Evolutionary conservation across 306 rosid genomes (phyloP).

Genomic region (Vicia faba): DNA sequence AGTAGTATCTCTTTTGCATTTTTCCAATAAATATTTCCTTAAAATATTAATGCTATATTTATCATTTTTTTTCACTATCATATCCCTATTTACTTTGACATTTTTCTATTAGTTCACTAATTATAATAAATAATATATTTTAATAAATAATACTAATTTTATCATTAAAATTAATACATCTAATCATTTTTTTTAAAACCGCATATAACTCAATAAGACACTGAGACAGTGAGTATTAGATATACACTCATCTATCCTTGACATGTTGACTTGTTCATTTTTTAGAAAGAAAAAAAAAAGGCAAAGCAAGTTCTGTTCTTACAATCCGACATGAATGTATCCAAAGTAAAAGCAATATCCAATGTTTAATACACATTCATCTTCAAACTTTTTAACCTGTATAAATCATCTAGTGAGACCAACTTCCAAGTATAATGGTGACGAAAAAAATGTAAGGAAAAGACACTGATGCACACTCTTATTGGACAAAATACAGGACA

Average conservation of each 20-base stretch:
- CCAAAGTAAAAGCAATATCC: conserved; percentile 22
- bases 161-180: no score
- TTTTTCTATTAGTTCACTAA: no score
- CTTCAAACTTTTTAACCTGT: conserved; percentile 35
- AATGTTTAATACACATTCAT: conserved; percentile 34
- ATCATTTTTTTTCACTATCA: no score
- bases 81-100: no score
- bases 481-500: conserved; percentile 42
- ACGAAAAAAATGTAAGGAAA: conserved; percentile 45
- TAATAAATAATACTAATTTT: no score
- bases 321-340: conserved; percentile 34
- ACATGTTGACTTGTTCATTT: not conserved
- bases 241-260: not conserved
- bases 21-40: no score
- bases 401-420: conserved; percentile 37
- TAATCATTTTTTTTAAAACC: no score
- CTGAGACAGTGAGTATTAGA: no score
- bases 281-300: conserved; percentile 9
- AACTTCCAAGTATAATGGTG: conserved; percentile 27
- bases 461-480: conserved; percentile 42
- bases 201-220: no score
- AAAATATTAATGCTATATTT: no score
- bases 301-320: conserved; percentile 1
- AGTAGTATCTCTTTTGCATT: no score
- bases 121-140: no score